Base-by-base conservation (phyloP, 2,329 filamentous ascomycete genomes). In the Talaromyces sp. region DNA sequence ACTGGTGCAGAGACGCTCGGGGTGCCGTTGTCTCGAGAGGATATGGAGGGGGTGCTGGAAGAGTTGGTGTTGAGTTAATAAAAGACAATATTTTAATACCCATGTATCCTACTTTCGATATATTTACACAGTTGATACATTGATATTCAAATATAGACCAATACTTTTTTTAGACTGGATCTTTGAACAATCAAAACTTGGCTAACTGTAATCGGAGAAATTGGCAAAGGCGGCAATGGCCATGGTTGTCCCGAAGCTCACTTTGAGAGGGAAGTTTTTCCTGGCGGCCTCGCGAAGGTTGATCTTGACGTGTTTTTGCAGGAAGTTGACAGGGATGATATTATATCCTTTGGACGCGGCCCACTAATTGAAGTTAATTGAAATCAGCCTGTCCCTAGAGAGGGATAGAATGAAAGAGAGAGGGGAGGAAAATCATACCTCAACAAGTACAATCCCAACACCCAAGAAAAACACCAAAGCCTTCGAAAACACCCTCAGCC, bases 41-140 rank as follows among this genome's bases (percentile, higher is more conserved):
- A 99, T 76, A 81, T 98, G 71, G 94, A 97, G 75, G 88, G 85
- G 1, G 90, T 96, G 54, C 75, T 98, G 65, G 94, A 97, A 72
- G 95, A 98, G 67, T 71, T 88, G 56, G 74, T 81, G 57, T 65
- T 78, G 64, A 72, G 70, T 57, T 76, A 67, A n/a, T 40, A n/a
- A 40, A 16, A 40, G 36, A 5, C 5, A 14, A 40, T 40, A 5
- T 40, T 40, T 40, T 40, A 40, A 40, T 40, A 40, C 36, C 36
- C 36, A 40, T 40, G 36, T n/a, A 40, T 40, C 36, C 36, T 40
- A 40, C 14, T n/a, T 40, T 40, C 8, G 14, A 40, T 8, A 47
- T 47, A 47, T 47, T 47, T 47, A 47, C 44, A 54, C 12, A 36
- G 14, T 40, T 40, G 36, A 40, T n/a, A 40, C 36, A 40, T n/a